phyloP scores from a whole-genome alignment of 2,329 filamentous ascomycete species.

The Cryphonectria parasitica region DNA sequence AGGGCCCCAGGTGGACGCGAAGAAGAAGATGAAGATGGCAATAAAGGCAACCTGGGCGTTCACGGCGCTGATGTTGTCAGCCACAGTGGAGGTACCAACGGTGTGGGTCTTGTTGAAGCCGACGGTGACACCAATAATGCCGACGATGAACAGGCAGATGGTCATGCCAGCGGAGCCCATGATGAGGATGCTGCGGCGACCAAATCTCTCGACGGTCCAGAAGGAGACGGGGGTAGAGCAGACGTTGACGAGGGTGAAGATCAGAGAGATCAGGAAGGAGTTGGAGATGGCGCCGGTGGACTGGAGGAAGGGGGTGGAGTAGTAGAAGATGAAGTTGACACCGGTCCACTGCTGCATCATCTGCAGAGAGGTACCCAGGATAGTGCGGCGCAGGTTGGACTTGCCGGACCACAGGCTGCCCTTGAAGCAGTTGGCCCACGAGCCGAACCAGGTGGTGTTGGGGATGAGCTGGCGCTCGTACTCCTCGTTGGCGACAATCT shows the following conservation, averaged over 20 bases:
- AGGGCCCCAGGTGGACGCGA: constrained; percentile 87
- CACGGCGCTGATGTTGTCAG: constrained; percentile 60
- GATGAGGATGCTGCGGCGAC: constrained; percentile 80
- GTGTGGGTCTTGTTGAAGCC: constrained; percentile 56
- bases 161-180: constrained; percentile 82
- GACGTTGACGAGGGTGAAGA: constrained; percentile 89
- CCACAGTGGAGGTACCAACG: constrained; percentile 45
- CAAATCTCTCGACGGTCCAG: constrained; percentile 80
- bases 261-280: constrained; percentile 80
- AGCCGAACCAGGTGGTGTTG: constrained; percentile 64
- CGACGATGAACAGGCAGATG: constrained; percentile 84
- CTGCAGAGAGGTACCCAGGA: constrained; percentile 73
- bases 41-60: constrained; percentile 84
- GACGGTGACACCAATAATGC: constrained; percentile 70
- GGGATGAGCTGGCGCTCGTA: constrained; percentile 77
- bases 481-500: constrained; percentile 88
- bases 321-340: constrained; percentile 94
- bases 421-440: constrained; percentile 71
- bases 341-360: constrained; percentile 85
- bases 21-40: constrained; percentile 91
- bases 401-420: constrained; percentile 65
- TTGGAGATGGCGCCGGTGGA: constrained; percentile 75
- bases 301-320: constrained; percentile 83
- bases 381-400: constrained; percentile 71
- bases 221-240: constrained; percentile 85